Evolutionary conservation across 768 basidiomycete species (phyloP), one percentile per base, ranked within the genome.

Genomic region (Mrakia hoshinonis): DNA sequence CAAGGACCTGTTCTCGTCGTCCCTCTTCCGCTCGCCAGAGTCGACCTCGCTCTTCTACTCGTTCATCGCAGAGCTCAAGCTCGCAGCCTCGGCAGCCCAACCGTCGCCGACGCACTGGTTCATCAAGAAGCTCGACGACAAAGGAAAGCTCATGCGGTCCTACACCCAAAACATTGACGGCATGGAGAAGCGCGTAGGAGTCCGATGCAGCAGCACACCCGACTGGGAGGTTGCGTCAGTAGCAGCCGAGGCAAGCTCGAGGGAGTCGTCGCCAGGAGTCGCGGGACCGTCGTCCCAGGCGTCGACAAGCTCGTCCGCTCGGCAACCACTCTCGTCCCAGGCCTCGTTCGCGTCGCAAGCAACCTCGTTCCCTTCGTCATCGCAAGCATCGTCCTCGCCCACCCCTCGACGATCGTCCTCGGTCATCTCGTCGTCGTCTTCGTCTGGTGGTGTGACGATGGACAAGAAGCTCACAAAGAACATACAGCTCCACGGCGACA

Each of bases 131-230:
- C 84, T 98, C 0, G 90, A 96, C 74, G 79, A 84, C 20, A 92
- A 91, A 79, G 87, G 87, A 63, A 93, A 89, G 79, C 81, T 99
- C 12, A 78, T 95, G 31, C 85, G 96, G 71, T 90, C 88, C 15
- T 99, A 97, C 79, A 97, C 96, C 0, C 96, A 99, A 81, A 99
- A 99, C 78, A 94, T 99, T 55, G 96, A 99, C 80, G 95, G 92
- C 13, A 81, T 99, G 15, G 96, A 99, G 77, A 88, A 87, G 75
- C 83, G 83, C 67, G 85, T 85, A 0, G 94, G 94, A 0, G 82
- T 99, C 9, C 80, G 85, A 47, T 85, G 89, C 54, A 87, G 84
- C 72, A 85, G 87, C 2, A 55, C 84, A 83, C 10, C n/a, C 12
- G 49, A 29, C 15, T 31, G 1, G 10, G 51, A 63, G 61, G n/a